Percentiles rank a stretch among this genome's conserved stretches.
These are phyloP conservation scores for Rhytidiadelphus loreus DNA, from an alignment of 225 moss, liverwort and hornwort species.

Conservation along the genomic window DNA sequence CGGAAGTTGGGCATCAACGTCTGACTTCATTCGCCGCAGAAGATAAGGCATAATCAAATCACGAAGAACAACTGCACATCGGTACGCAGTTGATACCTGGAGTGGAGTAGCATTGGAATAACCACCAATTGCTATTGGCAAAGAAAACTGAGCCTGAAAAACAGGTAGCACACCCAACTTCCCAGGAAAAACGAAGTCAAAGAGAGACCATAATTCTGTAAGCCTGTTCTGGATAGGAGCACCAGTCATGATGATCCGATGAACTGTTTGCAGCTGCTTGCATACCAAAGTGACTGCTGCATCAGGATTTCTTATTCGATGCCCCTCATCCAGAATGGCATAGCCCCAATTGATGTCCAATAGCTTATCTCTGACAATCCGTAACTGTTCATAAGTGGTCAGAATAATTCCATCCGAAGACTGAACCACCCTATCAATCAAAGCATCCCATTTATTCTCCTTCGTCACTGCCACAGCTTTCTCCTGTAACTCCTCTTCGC, in stretches of 20 bases:
- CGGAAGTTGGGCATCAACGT: conserved; percentile 82
- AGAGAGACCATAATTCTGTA: conserved; percentile 96
- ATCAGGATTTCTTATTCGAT: conserved; percentile 92
- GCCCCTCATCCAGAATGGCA: conserved; percentile 93
- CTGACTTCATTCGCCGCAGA: conserved; percentile 86
- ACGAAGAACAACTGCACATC: conserved; percentile 92
- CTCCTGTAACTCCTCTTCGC: conserved; percentile 31
- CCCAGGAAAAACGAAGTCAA: conserved; percentile 96
- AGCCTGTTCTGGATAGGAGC: conserved; percentile 94
- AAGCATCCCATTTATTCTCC: conserved; percentile 60
- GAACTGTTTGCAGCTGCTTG: conserved; percentile 96
- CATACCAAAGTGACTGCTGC: conserved; percentile 81
- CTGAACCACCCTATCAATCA: conserved; percentile 50
- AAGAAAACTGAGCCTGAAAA: conserved; percentile 80
- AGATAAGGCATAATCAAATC: conserved; percentile 95
- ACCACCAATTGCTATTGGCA: conserved; percentile 94
- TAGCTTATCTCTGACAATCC: conserved; percentile 66
- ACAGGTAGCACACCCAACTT: conserved; percentile 91
- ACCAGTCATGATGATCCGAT: conserved; percentile 95
- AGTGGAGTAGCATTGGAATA: conserved; percentile 92
- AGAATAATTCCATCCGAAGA: conserved; percentile 65
- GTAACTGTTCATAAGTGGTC: conserved; percentile 89
- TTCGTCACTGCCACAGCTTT: conserved; percentile 8
- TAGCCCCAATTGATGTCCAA: conserved; percentile 86
- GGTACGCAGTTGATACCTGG: conserved; percentile 95